Evolutionary conservation across 1,284 basidiomycete genomes (phyloP).

Genomic region (Phellopilus nigrolimitatus): DNA sequence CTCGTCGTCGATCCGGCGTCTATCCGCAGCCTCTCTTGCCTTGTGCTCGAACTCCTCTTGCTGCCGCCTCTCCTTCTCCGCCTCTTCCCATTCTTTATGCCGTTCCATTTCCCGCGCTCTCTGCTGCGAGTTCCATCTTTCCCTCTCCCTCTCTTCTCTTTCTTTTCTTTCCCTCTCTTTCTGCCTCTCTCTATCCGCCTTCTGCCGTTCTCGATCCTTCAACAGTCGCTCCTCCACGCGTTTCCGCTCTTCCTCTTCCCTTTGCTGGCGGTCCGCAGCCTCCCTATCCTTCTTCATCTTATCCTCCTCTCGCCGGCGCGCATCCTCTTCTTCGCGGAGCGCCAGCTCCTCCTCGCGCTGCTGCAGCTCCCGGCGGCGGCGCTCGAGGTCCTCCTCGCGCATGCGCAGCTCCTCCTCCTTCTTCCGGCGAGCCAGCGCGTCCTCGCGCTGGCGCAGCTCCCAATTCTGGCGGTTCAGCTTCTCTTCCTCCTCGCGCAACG

Average conservation of each 20-base stretch:
- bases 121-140: too few relatives aligned
- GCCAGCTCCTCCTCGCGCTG: slow-evolving; percentile 17
- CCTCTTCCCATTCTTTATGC: slow-evolving; percentile 14
- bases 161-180: slow-evolving; percentile 9
- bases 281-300: slow-evolving; percentile 1
- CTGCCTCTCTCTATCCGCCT: slow-evolving; percentile 1
- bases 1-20: too few relatives aligned
- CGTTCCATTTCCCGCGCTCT: slow-evolving; percentile 20
- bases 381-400: slow-evolving; percentile 10
- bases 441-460: slow-evolving; percentile 11
- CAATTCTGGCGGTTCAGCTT: slow-evolving; percentile 8
- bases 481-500: slow-evolving; percentile 9
- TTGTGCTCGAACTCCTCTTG: slow-evolving; percentile 12
- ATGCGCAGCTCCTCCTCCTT: slow-evolving; percentile 14
- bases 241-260: slow-evolving; percentile 8
- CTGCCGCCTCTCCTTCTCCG: slow-evolving; percentile 11
- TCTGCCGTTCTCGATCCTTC: slow-evolving; percentile 5
- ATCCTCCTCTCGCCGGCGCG: slow-evolving; percentile 1
- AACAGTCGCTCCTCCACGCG: neutral
- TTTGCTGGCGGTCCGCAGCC: too few relatives aligned
- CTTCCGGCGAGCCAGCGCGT: slow-evolving; percentile 2
- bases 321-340: slow-evolving; percentile 14
- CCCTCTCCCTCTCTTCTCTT: slow-evolving; percentile 8
- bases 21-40: slow-evolving; percentile 1
- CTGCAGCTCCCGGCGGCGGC: slow-evolving; percentile 8